Conservation (phyloP, 768 basidiomycete genomes). For the Pleurotus tuber-regium region DNA sequence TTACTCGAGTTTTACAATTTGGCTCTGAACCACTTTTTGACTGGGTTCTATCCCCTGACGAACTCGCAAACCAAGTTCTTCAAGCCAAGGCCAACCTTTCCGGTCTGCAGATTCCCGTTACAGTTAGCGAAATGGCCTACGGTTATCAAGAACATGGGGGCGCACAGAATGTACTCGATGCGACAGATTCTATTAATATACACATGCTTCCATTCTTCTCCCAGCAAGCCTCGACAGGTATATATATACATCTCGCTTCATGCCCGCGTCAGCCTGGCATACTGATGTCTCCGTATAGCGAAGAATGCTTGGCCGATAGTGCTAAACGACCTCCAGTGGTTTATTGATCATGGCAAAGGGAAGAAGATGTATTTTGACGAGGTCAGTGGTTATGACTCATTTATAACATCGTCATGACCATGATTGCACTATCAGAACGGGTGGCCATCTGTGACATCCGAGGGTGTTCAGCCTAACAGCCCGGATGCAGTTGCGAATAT, state of each 20-base stretch:
- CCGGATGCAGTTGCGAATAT: conserved; percentile 57
- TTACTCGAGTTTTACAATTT: conserved; percentile 49
- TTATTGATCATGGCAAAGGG: conserved; percentile 55
- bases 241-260: conserved; percentile 8
- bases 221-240: conserved; percentile 52
- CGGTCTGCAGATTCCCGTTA: conserved; percentile 45
- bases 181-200: conserved; percentile 61
- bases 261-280: too few relatives aligned
- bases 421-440: conserved; percentile 65
- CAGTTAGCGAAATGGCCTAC: conserved; percentile 44
- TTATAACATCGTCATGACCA: too few relatives aligned
- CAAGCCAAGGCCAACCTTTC: conserved; percentile 35
- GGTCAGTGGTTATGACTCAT: conserved; percentile 40
- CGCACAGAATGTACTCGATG: conserved; percentile 51
- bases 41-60: conserved; percentile 33
- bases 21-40: conserved; percentile 49
- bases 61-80: conserved; percentile 41
- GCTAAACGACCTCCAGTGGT: conserved; percentile 59
- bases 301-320: conserved; percentile 64
- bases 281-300: too few relatives aligned
- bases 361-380: conserved; percentile 79
- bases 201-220: conserved; percentile 76
- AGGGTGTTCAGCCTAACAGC: conserved; percentile 65
- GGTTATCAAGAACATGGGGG: conserved; percentile 48
- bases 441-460: conserved; percentile 68